Percentiles rank a stretch among this genome's conserved stretches.
Conservation (phyloP, 2,329 filamentous ascomycete genomes). For the Aspergillus sclerotialis region DNA sequence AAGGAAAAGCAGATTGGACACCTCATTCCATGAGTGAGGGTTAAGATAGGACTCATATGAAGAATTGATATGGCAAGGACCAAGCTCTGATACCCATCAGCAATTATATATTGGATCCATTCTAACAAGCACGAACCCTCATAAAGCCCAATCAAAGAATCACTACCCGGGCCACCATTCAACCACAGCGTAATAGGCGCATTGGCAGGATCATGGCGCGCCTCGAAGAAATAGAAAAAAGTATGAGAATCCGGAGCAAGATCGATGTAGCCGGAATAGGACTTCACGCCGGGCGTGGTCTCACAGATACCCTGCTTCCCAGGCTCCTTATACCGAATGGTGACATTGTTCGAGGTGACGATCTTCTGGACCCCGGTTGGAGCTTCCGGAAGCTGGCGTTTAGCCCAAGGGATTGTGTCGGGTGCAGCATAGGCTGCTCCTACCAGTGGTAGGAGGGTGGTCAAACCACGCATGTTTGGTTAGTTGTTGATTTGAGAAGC, state of each 20-base stretch:
- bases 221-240: conserved; percentile 52
- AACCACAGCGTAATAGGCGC: conserved; percentile 38
- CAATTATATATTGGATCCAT: too few species aligned
- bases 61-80: conserved; percentile 39
- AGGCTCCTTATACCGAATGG: conserved; percentile 53
- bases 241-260: conserved; percentile 46
- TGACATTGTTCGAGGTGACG: conserved; percentile 37
- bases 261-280: conserved; percentile 51
- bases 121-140: too few species aligned
- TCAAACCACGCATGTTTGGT: conserved; percentile 16
- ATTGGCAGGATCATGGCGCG: conserved; percentile 43
- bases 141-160: conserved; percentile 36
- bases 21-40: conserved; percentile 54
- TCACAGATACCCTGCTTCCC: conserved; percentile 47
- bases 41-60: conserved; percentile 44
- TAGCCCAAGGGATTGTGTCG: conserved; percentile 6
- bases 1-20: conserved; percentile 55
- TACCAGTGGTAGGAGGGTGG: conserved; percentile 15
- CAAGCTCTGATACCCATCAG: conserved; percentile 29
- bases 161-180: conserved; percentile 37
- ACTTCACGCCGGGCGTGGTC: conserved; percentile 49
- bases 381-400: conserved; percentile 29
- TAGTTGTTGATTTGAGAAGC: neutral
- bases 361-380: conserved; percentile 33
- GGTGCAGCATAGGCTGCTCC: conserved; percentile 6